Evolutionary conservation across 257 asterid species (phyloP).

Genomic region (Solanum raphanifolium): DNA sequence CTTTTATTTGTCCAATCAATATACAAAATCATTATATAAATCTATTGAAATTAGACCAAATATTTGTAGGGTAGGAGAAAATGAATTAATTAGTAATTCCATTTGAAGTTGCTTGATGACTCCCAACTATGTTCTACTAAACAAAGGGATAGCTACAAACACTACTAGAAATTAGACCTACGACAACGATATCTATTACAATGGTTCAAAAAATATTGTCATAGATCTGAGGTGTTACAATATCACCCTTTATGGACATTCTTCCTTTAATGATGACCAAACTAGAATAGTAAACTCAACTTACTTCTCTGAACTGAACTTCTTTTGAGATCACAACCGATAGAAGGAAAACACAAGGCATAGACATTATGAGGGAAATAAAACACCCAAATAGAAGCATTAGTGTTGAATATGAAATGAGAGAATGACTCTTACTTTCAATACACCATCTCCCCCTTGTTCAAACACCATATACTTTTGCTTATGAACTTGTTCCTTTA

Average conservation of each 20-base stretch:
- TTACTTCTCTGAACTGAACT: not conserved
- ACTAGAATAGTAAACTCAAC: not conserved
- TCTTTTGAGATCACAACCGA: not conserved
- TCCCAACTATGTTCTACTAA: not conserved
- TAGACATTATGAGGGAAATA: not conserved
- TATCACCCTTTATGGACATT: not conserved
- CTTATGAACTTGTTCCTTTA: not conserved
- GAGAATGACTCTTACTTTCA: not conserved
- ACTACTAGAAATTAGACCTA: not conserved
- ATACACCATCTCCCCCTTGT: not conserved
- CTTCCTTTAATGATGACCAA: not conserved
- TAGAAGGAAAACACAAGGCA: not conserved
- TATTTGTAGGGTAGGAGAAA: not conserved
- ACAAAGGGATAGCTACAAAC: not conserved
- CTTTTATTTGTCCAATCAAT: not conserved
- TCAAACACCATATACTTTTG: not conserved
- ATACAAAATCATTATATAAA: not conserved
- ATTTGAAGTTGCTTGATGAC: not conserved
- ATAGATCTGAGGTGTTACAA: not conserved
- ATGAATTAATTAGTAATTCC: not conserved
- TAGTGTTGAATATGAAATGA: not conserved
- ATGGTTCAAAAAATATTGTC: too few relatives aligned
- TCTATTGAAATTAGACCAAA: not conserved
- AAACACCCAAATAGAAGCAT: not conserved
- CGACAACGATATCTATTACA: not conserved